These are phyloP conservation scores for Discostella stelligeroides DNA, from an alignment of 108 stramenopile species.

Conservation along the genomic window DNA sequence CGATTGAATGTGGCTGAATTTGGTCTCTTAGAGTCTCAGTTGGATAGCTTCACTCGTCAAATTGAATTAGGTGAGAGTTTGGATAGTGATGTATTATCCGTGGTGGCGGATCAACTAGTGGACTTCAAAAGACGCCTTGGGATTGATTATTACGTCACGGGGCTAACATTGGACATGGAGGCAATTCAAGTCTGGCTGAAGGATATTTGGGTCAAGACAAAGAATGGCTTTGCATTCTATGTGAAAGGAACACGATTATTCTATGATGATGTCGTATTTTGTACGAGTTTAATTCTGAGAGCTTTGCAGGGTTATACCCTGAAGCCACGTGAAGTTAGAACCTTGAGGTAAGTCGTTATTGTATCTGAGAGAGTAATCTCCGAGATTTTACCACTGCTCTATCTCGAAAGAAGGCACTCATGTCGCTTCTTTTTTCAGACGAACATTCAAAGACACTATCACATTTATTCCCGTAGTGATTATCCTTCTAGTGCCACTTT, in stretches of 20 bases:
- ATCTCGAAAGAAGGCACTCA: too few relatives aligned
- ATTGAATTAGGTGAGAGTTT: slow-evolving; percentile 60
- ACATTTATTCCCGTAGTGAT: slow-evolving; percentile 96
- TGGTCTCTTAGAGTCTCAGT: slow-evolving; percentile 91
- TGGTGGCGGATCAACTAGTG: slow-evolving; percentile 77
- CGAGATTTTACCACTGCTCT: not conserved
- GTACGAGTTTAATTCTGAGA: slow-evolving; percentile 70
- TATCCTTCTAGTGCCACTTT: slow-evolving; percentile 94
- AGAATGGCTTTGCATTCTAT: slow-evolving; percentile 81
- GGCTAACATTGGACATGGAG: slow-evolving; percentile 75
- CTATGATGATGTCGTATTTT: slow-evolving; percentile 85
- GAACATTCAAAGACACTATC: slow-evolving; percentile 94
- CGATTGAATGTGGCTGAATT: slow-evolving; percentile 96
- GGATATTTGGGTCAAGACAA: slow-evolving; percentile 66
- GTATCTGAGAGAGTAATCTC: too few relatives aligned
- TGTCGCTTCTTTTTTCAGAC: slow-evolving; percentile 48
- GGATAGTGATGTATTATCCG: slow-evolving; percentile 80
- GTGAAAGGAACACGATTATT: slow-evolving; percentile 83
- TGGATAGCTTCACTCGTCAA: slow-evolving; percentile 74
- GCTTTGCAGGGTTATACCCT: slow-evolving; percentile 92
- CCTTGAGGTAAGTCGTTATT: slow-evolving; percentile 68
- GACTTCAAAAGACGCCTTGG: slow-evolving; percentile 94
- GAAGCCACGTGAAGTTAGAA: slow-evolving; percentile 96
- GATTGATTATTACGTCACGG: slow-evolving; percentile 88
- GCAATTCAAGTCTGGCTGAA: slow-evolving; percentile 65